These are phyloP conservation scores for Trifolium pratense DNA, from an alignment of 306 rosid species.

Conservation along the genomic window DNA sequence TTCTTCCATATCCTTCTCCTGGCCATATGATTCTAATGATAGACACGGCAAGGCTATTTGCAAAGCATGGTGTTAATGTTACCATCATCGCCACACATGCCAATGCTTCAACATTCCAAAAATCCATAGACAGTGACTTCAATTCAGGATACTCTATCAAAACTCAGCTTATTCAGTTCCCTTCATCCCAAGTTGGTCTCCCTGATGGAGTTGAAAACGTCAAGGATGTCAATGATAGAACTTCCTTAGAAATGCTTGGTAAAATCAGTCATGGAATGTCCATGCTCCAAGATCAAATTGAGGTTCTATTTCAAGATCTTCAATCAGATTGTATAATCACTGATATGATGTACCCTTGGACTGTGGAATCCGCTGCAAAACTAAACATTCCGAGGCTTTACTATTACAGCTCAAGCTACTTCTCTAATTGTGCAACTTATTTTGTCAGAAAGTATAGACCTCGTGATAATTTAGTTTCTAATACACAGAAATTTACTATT, in stretches of 20 bases:
- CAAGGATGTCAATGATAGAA: constrained; percentile 23
- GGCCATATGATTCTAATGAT: constrained; percentile 47
- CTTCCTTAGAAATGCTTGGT: constrained; percentile 7
- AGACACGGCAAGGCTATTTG: constrained; percentile 45
- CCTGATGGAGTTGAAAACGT: constrained; percentile 44
- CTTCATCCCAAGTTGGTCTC: constrained; percentile 40
- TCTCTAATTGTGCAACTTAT: neutral
- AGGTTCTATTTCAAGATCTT: constrained; percentile 30
- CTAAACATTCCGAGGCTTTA: constrained; percentile 41
- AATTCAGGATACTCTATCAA: constrained; percentile 32
- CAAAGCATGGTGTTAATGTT: constrained; percentile 41
- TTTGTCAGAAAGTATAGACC: constrained; percentile 23
- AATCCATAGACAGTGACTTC: constrained; percentile 38
- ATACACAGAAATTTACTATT: constrained; percentile 22
- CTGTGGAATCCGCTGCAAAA: constrained; percentile 41
- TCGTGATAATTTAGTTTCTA: constrained; percentile 29
- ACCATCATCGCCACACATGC: constrained; percentile 44
- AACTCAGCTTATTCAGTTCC: constrained; percentile 36
- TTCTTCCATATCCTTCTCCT: constrained; percentile 42
- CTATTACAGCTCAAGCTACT: constrained; percentile 43
- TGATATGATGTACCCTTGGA: constrained; percentile 40
- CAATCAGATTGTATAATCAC: constrained; percentile 42
- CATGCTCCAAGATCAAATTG: constrained; percentile 34
- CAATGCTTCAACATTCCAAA: constrained; percentile 43
- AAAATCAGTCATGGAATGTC: constrained; percentile 33